Conservation (phyloP, 2,329 filamentous ascomycete genomes). For the Claviceps spartinae region DNA sequence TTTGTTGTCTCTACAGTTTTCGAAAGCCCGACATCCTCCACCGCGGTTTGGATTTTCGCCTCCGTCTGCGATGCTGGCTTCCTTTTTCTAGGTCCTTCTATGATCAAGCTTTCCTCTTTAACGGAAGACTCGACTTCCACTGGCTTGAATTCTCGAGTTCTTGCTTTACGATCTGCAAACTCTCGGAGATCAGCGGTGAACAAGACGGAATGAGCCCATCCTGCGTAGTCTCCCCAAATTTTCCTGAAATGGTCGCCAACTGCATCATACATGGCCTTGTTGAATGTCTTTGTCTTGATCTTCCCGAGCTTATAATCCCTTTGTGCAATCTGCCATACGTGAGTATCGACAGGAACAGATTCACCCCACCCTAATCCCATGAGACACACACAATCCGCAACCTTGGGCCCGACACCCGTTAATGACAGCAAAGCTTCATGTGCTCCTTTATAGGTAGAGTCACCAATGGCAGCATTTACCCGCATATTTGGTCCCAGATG, state of each 20-base stretch:
- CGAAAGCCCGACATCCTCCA: conserved; percentile 12
- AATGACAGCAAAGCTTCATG: conserved; percentile 68
- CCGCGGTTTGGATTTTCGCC: conserved; percentile 9
- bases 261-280: conserved; percentile 76
- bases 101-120: conserved; percentile 13
- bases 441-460: conserved; percentile 57
- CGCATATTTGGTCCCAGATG: conserved; percentile 39
- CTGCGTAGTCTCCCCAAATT: conserved; percentile 86
- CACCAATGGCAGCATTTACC: conserved; percentile 14
- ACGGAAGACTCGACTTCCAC: conserved; percentile 3
- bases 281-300: conserved; percentile 71
- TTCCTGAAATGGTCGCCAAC: conserved; percentile 80
- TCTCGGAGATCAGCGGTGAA: conserved; percentile 86
- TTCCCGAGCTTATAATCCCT: conserved; percentile 90
- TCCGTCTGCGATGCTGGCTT: conserved; percentile 9
- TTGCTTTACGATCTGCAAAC: conserved; percentile 53
- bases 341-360: conserved; percentile 89
- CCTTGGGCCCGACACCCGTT: conserved; percentile 88
- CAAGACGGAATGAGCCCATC: conserved; percentile 94
- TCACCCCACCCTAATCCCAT: conserved; percentile 97
- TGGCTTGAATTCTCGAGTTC: background rate
- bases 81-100: conserved; percentile 14
- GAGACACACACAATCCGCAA: conserved; percentile 89
- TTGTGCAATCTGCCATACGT: conserved; percentile 97
- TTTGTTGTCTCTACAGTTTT: conserved; percentile 11